These are phyloP conservation scores for Aegilops bicornis DNA, from an alignment of 176 grass and related monocot genomes.

Conservation along the genomic window DNA sequence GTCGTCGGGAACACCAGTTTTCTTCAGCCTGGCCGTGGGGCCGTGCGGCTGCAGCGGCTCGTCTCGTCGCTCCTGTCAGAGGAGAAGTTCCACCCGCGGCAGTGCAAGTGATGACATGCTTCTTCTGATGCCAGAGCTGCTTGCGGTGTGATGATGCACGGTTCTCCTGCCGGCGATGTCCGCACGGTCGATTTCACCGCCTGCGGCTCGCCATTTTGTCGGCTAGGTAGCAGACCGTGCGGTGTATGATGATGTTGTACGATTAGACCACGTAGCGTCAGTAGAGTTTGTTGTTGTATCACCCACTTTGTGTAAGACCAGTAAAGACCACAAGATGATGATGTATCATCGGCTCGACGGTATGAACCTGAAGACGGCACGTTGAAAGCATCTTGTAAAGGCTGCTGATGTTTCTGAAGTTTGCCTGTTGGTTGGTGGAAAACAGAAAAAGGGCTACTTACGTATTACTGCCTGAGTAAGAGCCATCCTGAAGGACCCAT, in stretches of 20 bases:
- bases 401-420: neutral
- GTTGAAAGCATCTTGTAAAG: neutral
- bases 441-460: neutral
- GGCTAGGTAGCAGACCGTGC: conserved; percentile 7
- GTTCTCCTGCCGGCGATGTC: neutral
- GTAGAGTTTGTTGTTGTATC: conserved; percentile 9
- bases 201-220: conserved; percentile 26
- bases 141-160: neutral
- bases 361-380: neutral
- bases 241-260: conserved; percentile 11
- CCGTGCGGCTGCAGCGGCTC: conserved; percentile 43
- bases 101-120: conserved; percentile 45
- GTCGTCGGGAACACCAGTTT: conserved; percentile 36
- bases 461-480: neutral
- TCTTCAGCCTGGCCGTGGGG: conserved; percentile 44
- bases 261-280: neutral
- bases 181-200: neutral
- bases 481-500: no score
- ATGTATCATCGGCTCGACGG: neutral
- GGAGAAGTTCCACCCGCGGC: conserved; percentile 65
- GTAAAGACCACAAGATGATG: neutral
- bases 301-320: neutral
- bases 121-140: conserved; percentile 16
- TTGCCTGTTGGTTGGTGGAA: neutral
- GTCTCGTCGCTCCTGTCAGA: conserved; percentile 30